Evolutionary conservation across 1,284 basidiomycete genomes (phyloP).

Genomic region (Cutaneotrichosporon sp.): DNA sequence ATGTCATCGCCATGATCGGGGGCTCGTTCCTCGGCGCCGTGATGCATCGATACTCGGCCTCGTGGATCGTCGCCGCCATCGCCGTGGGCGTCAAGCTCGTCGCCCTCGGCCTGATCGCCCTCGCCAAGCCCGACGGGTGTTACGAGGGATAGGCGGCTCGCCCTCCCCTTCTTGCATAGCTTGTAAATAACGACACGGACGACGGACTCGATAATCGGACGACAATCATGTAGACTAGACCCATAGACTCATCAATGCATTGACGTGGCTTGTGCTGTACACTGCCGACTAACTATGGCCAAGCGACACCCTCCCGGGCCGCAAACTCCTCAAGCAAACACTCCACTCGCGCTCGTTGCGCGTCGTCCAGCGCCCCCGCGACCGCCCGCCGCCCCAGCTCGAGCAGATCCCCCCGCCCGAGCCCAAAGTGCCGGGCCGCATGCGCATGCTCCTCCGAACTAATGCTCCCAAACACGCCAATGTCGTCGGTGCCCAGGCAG

Average conservation of each 20-base stretch:
- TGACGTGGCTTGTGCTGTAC: too few relatives aligned
- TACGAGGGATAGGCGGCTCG: not conserved
- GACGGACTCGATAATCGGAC: not conserved
- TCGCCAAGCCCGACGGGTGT: conserved; percentile 14
- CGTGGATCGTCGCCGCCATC: conserved; percentile 43
- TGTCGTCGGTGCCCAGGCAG: conserved; percentile 39
- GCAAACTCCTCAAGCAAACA: conserved; percentile 15
- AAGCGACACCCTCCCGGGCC: conserved; percentile 11
- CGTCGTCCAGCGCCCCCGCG: conserved; percentile 22
- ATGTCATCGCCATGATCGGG: conserved; percentile 43
- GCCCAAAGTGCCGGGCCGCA: conserved; percentile 30
- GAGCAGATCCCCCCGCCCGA: conserved; percentile 28
- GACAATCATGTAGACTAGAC: not conserved
- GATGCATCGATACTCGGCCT: conserved; percentile 39
- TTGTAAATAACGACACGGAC: not conserved
- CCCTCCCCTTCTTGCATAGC: not conserved
- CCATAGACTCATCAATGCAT: not conserved
- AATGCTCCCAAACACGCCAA: conserved; percentile 35
- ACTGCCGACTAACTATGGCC: not conserved
- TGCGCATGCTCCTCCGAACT: conserved; percentile 31
- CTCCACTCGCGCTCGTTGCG: conserved; percentile 12
- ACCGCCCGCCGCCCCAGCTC: conserved; percentile 28
- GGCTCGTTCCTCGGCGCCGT: conserved; percentile 46
- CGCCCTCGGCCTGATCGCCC: conserved; percentile 26
- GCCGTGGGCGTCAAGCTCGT: conserved; percentile 37